These are phyloP conservation scores for Ceratobasidium sp. DNA, from an alignment of 1,284 basidiomycete genomes.

Conservation along the genomic window DNA sequence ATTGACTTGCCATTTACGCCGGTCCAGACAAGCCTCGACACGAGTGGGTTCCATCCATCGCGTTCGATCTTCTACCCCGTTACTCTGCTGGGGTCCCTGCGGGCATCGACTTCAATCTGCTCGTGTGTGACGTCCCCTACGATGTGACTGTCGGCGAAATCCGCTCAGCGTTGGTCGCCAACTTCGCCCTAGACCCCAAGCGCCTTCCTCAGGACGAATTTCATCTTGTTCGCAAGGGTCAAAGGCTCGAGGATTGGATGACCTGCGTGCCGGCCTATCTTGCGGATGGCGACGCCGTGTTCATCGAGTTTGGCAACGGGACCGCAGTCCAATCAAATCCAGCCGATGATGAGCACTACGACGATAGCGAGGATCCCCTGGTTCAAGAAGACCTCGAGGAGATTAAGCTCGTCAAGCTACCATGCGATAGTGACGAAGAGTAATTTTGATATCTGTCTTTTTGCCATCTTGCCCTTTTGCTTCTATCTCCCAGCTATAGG, in stretches of 20 bases:
- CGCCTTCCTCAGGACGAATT: conserved; percentile 33
- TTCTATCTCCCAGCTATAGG: conserved; percentile 32
- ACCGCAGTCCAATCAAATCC: not conserved
- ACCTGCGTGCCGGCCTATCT: conserved; percentile 39
- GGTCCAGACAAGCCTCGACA: conserved; percentile 36
- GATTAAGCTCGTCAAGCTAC: conserved; percentile 37
- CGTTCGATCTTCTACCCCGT: conserved; percentile 36
- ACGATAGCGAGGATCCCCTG: conserved; percentile 1
- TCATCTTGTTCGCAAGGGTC: conserved; percentile 36
- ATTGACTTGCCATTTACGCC: not conserved
- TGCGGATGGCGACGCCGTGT: conserved; percentile 35
- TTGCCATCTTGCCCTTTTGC: conserved; percentile 17
- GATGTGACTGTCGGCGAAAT: conserved; percentile 38
- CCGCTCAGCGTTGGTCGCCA: conserved; percentile 17
- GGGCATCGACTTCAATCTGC: conserved; percentile 35
- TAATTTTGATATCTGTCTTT: not conserved
- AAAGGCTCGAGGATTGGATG: conserved; percentile 38
- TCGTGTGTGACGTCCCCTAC: conserved; percentile 40
- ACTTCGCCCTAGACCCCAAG: conserved; percentile 31
- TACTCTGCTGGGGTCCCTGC: conserved; percentile 30
- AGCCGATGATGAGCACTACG: conserved; percentile 11
- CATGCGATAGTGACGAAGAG: conserved; percentile 39
- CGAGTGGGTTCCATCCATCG: conserved; percentile 36
- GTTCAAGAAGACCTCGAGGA: conserved; percentile 35
- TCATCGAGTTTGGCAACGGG: conserved; percentile 33